These are phyloP conservation scores for Apiospora rasikravindrae DNA, from an alignment of 2,329 filamentous ascomycete species.

Conservation along the genomic window DNA sequence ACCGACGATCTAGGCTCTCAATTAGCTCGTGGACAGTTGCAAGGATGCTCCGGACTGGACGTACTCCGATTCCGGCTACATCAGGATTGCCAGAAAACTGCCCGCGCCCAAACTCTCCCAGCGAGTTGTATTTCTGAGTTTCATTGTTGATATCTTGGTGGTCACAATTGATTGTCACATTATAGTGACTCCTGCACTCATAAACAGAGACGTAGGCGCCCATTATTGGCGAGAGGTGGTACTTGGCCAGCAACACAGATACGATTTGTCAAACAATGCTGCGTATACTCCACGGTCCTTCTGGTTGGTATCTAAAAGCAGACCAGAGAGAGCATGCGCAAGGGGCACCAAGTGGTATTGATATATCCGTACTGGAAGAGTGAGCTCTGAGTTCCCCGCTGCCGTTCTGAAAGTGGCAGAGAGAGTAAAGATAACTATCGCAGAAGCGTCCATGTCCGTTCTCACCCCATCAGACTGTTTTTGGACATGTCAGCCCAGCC, in stretches of 20 bases:
- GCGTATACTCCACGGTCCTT: no score
- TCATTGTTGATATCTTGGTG: conserved; percentile 19
- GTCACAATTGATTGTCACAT: conserved; percentile 27
- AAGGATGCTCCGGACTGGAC: not conserved
- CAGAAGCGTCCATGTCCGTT: not conserved
- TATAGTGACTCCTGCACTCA: conserved; percentile 28
- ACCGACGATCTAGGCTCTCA: not conserved
- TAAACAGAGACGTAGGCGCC: conserved; percentile 31
- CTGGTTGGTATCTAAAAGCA: no score
- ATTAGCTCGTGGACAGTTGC: not conserved
- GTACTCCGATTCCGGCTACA: not conserved
- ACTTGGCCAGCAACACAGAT: not conserved
- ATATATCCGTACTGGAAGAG: not conserved
- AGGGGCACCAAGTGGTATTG: not conserved
- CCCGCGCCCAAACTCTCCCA: not conserved
- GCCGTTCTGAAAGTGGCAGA: not conserved
- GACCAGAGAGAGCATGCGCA: not conserved
- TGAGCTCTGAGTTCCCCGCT: not conserved
- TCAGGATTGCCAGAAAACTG: not conserved
- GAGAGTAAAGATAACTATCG: not conserved
- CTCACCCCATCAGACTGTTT: no score
- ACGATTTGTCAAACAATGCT: no score
- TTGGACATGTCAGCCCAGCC: not conserved
- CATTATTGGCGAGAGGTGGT: conserved; percentile 18
- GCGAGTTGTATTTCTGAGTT: not conserved